A percentile compares a stretch with the other conserved stretches of the same genome.
Evolutionary conservation across 2,329 filamentous ascomycete genomes (phyloP).

Genomic region (Dryadomyces quercus-mongolicae): DNA sequence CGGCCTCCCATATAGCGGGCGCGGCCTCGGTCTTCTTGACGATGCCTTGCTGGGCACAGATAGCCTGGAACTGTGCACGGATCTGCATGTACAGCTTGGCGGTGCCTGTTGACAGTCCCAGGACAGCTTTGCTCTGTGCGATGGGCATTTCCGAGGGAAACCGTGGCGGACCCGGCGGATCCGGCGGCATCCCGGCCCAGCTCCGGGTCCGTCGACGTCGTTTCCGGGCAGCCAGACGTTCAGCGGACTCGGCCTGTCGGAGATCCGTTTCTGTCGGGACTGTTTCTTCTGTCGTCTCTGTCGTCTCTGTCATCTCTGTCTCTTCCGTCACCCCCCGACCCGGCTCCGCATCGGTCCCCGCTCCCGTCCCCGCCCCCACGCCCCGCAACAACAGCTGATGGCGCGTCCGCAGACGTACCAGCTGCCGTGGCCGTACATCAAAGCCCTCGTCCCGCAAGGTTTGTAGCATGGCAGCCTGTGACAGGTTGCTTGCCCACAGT

Average conservation of each 20-base stretch:
- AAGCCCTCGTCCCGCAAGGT: conserved; percentile 35
- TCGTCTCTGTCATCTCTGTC: neutral
- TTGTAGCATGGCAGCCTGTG: conserved; percentile 61
- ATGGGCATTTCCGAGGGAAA: conserved; percentile 77
- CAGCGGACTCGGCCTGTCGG: conserved; percentile 12
- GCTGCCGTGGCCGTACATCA: conserved; percentile 53
- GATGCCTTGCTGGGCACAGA: conserved; percentile 20
- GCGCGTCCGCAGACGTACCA: conserved; percentile 56
- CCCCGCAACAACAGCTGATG: conserved; percentile 55
- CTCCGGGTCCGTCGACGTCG: conserved; percentile 55
- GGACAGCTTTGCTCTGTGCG: conserved; percentile 60
- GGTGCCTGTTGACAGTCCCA: conserved; percentile 46
- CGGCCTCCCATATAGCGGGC: neutral
- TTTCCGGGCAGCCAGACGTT: conserved; percentile 51
- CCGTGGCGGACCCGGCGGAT: conserved; percentile 55
- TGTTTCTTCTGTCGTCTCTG: neutral
- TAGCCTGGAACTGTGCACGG: neutral
- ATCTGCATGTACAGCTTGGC: neutral
- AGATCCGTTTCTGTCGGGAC: neutral
- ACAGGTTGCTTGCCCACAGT: conserved; percentile 65
- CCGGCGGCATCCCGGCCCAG: conserved; percentile 56
- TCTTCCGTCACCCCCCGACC: no score
- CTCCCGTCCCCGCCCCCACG: neutral
- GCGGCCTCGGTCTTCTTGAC: conserved; percentile 55
- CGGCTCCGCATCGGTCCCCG: neutral